Evolutionary conservation across 805 yeast genomes (phyloP).

Genomic region (Myxozyma udenii): DNA sequence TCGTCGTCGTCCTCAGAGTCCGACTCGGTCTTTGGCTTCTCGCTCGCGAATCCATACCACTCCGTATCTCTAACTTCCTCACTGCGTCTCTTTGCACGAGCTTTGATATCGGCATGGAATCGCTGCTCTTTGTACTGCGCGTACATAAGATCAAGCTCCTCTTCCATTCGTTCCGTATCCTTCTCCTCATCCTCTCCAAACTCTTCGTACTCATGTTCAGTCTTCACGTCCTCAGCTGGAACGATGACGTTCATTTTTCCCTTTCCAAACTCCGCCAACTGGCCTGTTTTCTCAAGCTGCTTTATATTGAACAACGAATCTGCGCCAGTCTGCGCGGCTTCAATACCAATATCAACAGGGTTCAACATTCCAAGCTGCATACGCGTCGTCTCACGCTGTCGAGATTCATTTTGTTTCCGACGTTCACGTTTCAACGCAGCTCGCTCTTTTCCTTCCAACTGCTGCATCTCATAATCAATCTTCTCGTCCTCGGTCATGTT

Average conservation of each 20-base stretch:
- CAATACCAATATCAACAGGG: constrained; percentile 88
- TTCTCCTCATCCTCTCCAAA: constrained; percentile 33
- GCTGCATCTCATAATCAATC: constrained; percentile 79
- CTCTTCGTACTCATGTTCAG: constrained; percentile 19
- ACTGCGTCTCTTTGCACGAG: constrained; percentile 51
- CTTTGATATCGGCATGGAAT: constrained; percentile 47
- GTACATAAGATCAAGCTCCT: constrained; percentile 72
- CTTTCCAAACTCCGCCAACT: constrained; percentile 34
- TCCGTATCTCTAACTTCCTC: constrained; percentile 49
- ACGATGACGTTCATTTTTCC: constrained; percentile 43
- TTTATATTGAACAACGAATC: constrained; percentile 79
- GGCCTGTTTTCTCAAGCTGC: constrained; percentile 85
- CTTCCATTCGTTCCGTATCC: constrained; percentile 58
- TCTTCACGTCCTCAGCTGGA: constrained; percentile 36
- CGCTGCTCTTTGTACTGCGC: constrained; percentile 53
- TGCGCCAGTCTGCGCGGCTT: constrained; percentile 77
- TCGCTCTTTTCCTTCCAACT: constrained; percentile 67
- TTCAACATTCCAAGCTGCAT: constrained; percentile 96
- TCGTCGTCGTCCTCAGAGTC: constrained; percentile 34
- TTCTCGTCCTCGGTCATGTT: constrained; percentile 66
- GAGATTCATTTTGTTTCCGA: constrained; percentile 73
- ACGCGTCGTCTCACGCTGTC: constrained; percentile 82
- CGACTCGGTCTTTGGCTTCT: constrained; percentile 16
- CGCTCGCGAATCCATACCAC: constrained; percentile 48
- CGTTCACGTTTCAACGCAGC: constrained; percentile 73